These are phyloP conservation scores for Cyberlindnera misumaiensis DNA, from an alignment of 805 yeast genomes.

Conservation along the genomic window DNA sequence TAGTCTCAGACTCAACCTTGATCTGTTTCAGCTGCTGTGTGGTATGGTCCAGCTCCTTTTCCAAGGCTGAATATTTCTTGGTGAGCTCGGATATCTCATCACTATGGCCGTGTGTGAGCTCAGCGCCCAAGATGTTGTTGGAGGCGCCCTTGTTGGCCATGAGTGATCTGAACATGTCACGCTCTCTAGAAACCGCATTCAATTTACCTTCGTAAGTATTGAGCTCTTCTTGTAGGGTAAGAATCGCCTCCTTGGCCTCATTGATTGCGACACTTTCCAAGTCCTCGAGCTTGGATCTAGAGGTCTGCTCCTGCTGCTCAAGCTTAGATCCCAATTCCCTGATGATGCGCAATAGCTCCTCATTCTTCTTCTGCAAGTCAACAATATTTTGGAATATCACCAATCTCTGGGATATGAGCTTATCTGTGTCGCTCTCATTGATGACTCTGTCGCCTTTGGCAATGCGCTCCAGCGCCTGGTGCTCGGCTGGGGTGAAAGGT, in stretches of 20 bases:
- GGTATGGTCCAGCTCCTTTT: slow-evolving; percentile 9
- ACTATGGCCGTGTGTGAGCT: slow-evolving; percentile 3
- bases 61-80: slow-evolving; percentile 12
- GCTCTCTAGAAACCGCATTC: slow-evolving; percentile 52
- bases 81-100: slow-evolving; percentile 8
- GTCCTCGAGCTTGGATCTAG: slow-evolving; percentile 28
- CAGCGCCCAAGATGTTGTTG: slow-evolving; percentile 15
- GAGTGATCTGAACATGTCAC: slow-evolving; percentile 53
- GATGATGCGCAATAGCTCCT: slow-evolving; percentile 59
- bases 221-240: slow-evolving; percentile 54
- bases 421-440: slow-evolving; percentile 60
- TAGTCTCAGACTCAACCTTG: slow-evolving; percentile 34
- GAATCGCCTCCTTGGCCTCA: slow-evolving; percentile 66
- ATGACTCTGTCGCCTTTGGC: slow-evolving; percentile 25
- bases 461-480: slow-evolving; percentile 53
- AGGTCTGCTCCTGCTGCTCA: slow-evolving; percentile 49
- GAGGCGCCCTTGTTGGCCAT: slow-evolving; percentile 16
- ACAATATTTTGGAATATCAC: slow-evolving; percentile 60
- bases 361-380: slow-evolving; percentile 69
- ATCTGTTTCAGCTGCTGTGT: slow-evolving; percentile 22
- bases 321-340: slow-evolving; percentile 67
- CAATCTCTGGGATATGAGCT: slow-evolving; percentile 63
- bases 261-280: slow-evolving; percentile 43
- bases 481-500: slow-evolving; percentile 61
- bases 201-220: slow-evolving; percentile 43